Evolutionary conservation across 2,329 filamentous ascomycete genomes (phyloP), one percentile per base, ranked within the genome.

Genomic region (Pseudogymnoascus sp.): DNA sequence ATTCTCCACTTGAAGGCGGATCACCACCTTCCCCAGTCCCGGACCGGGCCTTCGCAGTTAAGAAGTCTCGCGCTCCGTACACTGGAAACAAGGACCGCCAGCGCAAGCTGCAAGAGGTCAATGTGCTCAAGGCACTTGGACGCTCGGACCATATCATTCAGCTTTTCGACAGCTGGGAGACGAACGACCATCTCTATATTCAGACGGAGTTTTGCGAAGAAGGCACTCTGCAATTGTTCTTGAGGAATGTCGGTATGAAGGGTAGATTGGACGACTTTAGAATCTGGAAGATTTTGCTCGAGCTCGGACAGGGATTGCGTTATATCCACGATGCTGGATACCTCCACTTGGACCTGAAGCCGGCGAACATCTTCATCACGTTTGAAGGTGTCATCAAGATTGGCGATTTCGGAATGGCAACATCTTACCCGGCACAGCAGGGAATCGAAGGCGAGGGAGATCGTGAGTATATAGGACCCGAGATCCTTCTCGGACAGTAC

Each of bases 181-280:
- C 89, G 65, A 86, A 90, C 68, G 84, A 84, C 63, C 87, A 93
- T 72, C 83, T 99, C 8, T 99, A 97, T 78, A 97, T 99, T 65
- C 93, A 97, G 78, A 97, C 93, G 0, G 95, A 99, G 73, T 97
- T 88, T 73, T 99, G 95, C 72, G 93, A 97, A 73, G 91, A 96
- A 73, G 95, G 95, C 14, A 96, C 91, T 65, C 79, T 99, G 46
- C 89, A 96, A 73, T 83, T 86, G 14, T 99, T 97, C 73, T 81
- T 99, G 31, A 83, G 85, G n/a, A 85, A 89, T 64, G 86, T 91
- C 65, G 95, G 95, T 23, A 83, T 88, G 66, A 91, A 90, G 73
- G 93, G 91, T 56, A 85, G 93, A 69, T 78, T 99, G 68, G 95
- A 99, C 75, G 95, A 97, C 74, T 99, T 99, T 77, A 86, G 95